Base-by-base conservation (phyloP, 139 green algal species). In the Penium margaritaceum region DNA sequence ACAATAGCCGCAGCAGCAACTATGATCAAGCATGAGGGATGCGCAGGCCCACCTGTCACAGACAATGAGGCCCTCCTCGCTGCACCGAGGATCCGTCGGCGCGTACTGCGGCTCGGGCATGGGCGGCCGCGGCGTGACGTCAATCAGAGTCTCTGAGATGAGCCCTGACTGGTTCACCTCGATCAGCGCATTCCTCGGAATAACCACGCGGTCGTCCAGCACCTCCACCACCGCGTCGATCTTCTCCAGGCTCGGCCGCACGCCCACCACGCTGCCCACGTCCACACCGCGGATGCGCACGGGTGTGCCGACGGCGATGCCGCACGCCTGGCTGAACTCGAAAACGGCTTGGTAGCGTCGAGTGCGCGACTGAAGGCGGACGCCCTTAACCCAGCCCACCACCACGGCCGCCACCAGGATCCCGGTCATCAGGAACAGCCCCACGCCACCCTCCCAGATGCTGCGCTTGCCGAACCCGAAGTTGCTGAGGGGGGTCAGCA, bases 91-190 rank as follows among this genome's bases (percentile, higher is more conserved):
- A 35, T 95, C 86, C 9, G 91, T 47, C 2, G 90, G 90, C n/a
- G 80, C 84, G 2, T 81, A 84, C 63, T 83, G 84, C 72, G 88
- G 89, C 4, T 89, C 54, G 30, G 90, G 89, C 14, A 94, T 84
- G 21, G 90, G 89, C 14, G 88, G 62, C 81, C 90, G 85, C n/a
- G 94, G 94, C 0, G 92, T 98, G 78, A 99, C 95, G 86, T 98
- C 94, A 43, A 99, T 89, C 29, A 99, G 88, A 32, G 83, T 86
- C 84, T 96, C 91, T 0, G 89, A 91, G 58, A 98, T 97, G 24
- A 98, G 85, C 3, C 93, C 93, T 5, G 71, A 88, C 83, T 99
- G 94, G 85, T 99, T 99, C 47, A 93, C 94, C 78, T 97, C 92
- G 32, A 99, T 90, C 3, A 92, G 67, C 4, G 87, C 88, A 76